Percentiles rank a stretch among this genome's conserved stretches.
Evolutionary conservation across 331 rosid species (phyloP).

Genomic region (Pyrus hybrid): DNA sequence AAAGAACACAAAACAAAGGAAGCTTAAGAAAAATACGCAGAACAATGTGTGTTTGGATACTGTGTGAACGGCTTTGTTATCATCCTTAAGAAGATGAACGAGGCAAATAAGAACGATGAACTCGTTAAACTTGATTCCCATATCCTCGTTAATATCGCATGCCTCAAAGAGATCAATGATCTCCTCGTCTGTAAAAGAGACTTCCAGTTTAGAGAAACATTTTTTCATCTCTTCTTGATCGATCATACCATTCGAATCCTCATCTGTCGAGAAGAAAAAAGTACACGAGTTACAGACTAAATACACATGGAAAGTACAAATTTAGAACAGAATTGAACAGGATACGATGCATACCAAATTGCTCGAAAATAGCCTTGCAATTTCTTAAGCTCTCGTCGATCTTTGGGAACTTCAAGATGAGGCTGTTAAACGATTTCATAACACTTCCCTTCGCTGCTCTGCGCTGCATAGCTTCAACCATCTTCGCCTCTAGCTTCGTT

Average conservation of each 20-base stretch:
- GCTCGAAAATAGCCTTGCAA: slow-evolving; percentile 68
- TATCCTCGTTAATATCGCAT: slow-evolving; percentile 67
- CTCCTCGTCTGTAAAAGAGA: slow-evolving; percentile 65
- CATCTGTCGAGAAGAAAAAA: slow-evolving; percentile 42
- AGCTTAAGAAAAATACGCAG: not conserved
- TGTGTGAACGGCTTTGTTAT: slow-evolving; percentile 30
- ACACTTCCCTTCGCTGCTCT: slow-evolving; percentile 63
- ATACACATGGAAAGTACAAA: not conserved
- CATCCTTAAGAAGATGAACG: slow-evolving; percentile 74
- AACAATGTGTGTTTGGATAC: slow-evolving; percentile 45
- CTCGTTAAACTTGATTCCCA: slow-evolving; percentile 81
- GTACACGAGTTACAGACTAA: not conserved
- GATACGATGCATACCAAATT: slow-evolving; percentile 53
- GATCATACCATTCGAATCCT: slow-evolving; percentile 78
- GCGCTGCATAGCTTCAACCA: slow-evolving; percentile 69
- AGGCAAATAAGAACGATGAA: slow-evolving; percentile 91
- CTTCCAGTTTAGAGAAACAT: slow-evolving; percentile 64
- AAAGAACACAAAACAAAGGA: not conserved
- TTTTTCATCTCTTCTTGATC: slow-evolving; percentile 70
- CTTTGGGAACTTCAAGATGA: slow-evolving; percentile 89
- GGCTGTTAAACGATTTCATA: slow-evolving; percentile 65
- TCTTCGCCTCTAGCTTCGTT: slow-evolving; percentile 73
- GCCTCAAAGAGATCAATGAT: slow-evolving; percentile 72
- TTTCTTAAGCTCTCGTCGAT: slow-evolving; percentile 84
- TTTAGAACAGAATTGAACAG: not conserved